Base-by-base conservation (phyloP, 2,329 filamentous ascomycete genomes). In the Trichophyton benhamiae region DNA sequence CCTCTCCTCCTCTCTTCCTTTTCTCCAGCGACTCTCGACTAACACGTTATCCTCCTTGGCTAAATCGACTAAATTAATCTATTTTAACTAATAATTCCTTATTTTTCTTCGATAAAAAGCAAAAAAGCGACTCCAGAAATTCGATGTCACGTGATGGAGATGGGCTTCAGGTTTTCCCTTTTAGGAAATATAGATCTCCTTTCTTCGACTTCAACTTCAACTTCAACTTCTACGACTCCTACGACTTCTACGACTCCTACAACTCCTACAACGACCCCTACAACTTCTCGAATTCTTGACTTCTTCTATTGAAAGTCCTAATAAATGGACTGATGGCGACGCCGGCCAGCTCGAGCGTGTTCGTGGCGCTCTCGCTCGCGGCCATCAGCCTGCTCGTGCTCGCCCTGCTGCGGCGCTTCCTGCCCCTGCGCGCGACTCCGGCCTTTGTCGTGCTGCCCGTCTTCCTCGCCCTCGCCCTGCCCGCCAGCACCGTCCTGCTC, bases 401-500 rank as follows among this genome's bases (percentile, higher is more conserved):
- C 49, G 80, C 96, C 22, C 85, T 97, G 65, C 80, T 96, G 63
- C 87, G 94, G 69, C 86, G 90, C 77, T 99, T 91, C 75, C 83
- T 99, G 8, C 92, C 92, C 2, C 81, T 99, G 38, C 90, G 94
- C 67, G 85, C 87, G 5, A 97, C 94, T 0, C 92, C 94, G 0
- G 89, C 87, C 63, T 96, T 95, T 75, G 85, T 97, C 58, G 82
- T 91, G 58, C 82, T 96, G 1, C 92, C 94, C 41, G 90, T 99
- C 64, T 99, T 99, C 77, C 87, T 99, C 67, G 90, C 92, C n/a
- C 82, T 99, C 67, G 91, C 89, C 70, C 83, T 99, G 4, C 95
- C 94, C 9, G 89, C 90, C 55, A 91, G 88, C 73, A 92, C 95
- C 69, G 84, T 97, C 25, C 80, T 99, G 25, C 83, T 99, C 22